phyloP scores from a whole-genome alignment of 805 yeast genomes.

The Pichia exigua region DNA sequence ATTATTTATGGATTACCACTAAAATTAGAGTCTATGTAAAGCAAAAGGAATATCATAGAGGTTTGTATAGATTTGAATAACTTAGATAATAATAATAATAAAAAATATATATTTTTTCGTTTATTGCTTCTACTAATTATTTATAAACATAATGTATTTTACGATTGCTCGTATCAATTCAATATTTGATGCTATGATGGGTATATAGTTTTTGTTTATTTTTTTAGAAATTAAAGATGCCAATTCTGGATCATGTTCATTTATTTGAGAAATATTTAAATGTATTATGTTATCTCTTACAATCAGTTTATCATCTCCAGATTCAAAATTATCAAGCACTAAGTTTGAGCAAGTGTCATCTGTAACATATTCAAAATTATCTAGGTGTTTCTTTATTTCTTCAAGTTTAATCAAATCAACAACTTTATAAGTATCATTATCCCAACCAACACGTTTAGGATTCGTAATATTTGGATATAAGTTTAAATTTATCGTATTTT shows the following conservation, averaged over 20 bases:
- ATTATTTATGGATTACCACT: constrained; percentile 84
- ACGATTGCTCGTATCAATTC: background rate
- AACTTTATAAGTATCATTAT: background rate
- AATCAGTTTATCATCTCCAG: background rate
- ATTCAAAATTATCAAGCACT: background rate
- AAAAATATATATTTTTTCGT: too few species aligned
- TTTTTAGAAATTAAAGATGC: background rate
- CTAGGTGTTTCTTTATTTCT: background rate
- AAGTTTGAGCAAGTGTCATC: background rate
- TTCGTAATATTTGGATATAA: constrained; percentile 2
- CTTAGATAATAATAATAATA: too few species aligned
- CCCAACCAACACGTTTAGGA: constrained; percentile 3
- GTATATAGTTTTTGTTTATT: background rate
- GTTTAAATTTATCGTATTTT: background rate
- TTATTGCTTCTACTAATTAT: background rate
- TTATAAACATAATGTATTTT: background rate
- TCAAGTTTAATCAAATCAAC: background rate
- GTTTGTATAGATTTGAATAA: background rate
- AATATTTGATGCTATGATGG: background rate
- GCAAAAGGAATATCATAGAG: background rate
- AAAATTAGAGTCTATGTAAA: background rate
- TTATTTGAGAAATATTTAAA: background rate
- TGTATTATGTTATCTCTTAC: background rate
- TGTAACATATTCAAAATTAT: background rate
- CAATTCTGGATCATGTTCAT: background rate